Evolutionary conservation across 768 basidiomycete species (phyloP), one percentile per base, ranked within the genome.

Genomic region (Cystobasidium ongulense): DNA sequence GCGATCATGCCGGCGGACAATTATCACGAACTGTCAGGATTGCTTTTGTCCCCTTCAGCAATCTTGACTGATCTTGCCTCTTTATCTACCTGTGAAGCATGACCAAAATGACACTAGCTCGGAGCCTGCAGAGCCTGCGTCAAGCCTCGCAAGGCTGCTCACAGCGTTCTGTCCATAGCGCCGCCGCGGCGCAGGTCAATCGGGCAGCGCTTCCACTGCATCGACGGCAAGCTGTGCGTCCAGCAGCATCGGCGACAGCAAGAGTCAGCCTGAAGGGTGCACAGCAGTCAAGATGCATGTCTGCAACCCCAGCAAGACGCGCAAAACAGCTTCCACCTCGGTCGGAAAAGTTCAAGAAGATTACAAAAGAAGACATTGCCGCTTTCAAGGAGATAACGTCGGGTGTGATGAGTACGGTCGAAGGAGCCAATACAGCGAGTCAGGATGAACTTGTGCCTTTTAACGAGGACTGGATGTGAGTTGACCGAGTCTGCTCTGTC

Each of bases 401-500:
- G 25, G 68, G 68, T n/a, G 68, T 71, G 29, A 36, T 71, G 36
- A 71, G 68, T 36, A 71, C 54, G 1, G 29, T 71, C 15, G 68
- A 71, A 36, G 68, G 68, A 33, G 68, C 68, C 11, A 71, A 38
- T n/a, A 71, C 68, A 54, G 38, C 33, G 5, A 57, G 52, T 23
- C 15, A 54, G n/a, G 68, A 71, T 43, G 68, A 71, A 23, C 54
- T 71, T 17, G 43, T 38, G 33, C 50, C 52, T 35, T 71, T 71
- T 38, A 71, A 71, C 39, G 68, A 71, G 29, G 68, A 71, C 54
- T 71, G 68, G 68, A 71, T 71, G 68, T 71, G 43, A 23, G 68
- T 43, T n/a, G n/a, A 25, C 29, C 25, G 53, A 18, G 21, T 10
- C 53, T 54, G 46, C 46, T n/a, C n/a, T n/a, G n/a, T n/a, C n/a